Evolutionary conservation across 1,139 yeast species (phyloP), one percentile per base, ranked within the genome.

Genomic region (Pichia sp.): DNA sequence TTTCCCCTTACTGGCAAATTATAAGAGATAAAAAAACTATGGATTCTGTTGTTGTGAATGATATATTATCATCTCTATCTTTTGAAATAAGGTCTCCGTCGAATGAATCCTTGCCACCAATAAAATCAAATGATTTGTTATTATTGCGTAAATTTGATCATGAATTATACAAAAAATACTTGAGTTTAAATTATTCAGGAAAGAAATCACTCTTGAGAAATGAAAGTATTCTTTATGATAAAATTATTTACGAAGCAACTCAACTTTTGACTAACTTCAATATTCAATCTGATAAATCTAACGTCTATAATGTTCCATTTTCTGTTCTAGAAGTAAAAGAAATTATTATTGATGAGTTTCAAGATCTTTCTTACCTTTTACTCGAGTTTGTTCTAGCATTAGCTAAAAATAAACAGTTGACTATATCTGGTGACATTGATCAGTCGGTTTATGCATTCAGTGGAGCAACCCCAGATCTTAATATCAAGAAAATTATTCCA

Each of bases 391-490:
- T 83, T 4, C 60, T 66, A 41, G 58, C 62, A 1, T 61, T 82
- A 1, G 53, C 69, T 0, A 52, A 52, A 7, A 55, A 58, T 1
- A 73, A 75, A 46, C 88, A 82, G 59, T 57, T 85, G 16, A 75
- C 84, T 0, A 66, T 84, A 23, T 85, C 88, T 2, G 94, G 94
- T 1, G 95, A 85, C 62, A 78, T 80, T 1, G 73, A 81, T 59
- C 95, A 85, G 62, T 76, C 85, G 46, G 81, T 85, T 23, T 85
- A 82, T 60, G 79, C 72, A 27, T 85, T 84, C 60, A 59, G 82
- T 36, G 87, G 88, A 0, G 71, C 81, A 1, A 68, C 54, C 15
- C 53, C 56, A 2, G 49, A 56, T 16, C 26, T 26, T 7, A 51
- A 53, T 32, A 45, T 50, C 16, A 45, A 50, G 8, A 29, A 30